phyloP scores from a whole-genome alignment of 108 stramenopile genomes.

The Pseudonitzschia multistriata region DNA sequence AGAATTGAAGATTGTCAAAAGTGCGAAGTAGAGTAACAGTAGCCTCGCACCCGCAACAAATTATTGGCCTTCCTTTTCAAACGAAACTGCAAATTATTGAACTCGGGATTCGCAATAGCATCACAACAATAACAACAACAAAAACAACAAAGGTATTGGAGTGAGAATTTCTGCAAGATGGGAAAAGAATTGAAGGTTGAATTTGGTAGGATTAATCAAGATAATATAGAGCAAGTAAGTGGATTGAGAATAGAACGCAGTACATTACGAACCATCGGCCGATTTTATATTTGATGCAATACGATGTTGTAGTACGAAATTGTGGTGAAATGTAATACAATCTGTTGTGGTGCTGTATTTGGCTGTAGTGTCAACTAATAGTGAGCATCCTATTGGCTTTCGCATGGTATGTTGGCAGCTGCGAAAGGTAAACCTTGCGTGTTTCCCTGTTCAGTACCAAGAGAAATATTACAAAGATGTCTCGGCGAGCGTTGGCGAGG shows the following conservation, averaged over 20 bases:
- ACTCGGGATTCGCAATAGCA: no score
- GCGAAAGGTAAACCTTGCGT: constrained; percentile 71
- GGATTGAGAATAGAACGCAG: neutral
- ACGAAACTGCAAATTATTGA: no score
- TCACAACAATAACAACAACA: neutral
- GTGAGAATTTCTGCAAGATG: constrained; percentile 10
- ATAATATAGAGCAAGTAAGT: constrained; percentile 80
- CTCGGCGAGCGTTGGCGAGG: constrained; percentile 47
- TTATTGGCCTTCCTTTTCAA: no score
- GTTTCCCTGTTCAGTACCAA: constrained; percentile 90
- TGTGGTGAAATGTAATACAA: no score
- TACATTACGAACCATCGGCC: neutral
- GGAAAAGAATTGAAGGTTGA: constrained; percentile 46
- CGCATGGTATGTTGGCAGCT: no score
- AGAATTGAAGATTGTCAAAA: no score
- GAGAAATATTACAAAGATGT: constrained; percentile 89
- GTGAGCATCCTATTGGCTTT: no score
- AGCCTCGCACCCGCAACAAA: no score
- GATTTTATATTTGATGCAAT: no score
- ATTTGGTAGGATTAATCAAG: constrained; percentile 67
- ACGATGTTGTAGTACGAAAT: no score
- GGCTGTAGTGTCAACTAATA: neutral
- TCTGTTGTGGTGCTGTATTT: neutral
- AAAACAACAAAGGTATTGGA: neutral
- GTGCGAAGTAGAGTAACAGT: no score